These are phyloP conservation scores for Suhomyces choctaworum DNA, from an alignment of 1,139 yeast genomes.

Conservation along the genomic window DNA sequence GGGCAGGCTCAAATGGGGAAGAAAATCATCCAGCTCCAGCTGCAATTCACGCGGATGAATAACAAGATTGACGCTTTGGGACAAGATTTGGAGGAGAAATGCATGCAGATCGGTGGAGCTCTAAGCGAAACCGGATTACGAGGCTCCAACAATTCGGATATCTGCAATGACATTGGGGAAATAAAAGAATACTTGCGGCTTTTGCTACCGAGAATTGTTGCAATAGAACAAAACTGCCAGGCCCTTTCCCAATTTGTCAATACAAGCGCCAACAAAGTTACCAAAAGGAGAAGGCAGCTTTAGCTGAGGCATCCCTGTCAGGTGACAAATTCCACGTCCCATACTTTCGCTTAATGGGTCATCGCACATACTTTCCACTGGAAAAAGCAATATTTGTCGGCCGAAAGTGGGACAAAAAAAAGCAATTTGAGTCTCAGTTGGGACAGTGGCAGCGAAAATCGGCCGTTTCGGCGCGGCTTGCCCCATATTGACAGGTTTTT, in stretches of 20 bases:
- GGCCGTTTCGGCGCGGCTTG: slow-evolving; percentile 9
- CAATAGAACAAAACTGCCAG: slow-evolving; percentile 17
- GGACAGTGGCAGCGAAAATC: slow-evolving; percentile 7
- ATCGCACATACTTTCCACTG: not conserved
- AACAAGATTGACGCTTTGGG: not conserved
- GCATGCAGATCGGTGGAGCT: not conserved
- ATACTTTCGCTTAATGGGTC: not conserved
- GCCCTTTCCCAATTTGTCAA: slow-evolving; percentile 1
- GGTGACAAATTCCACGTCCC: not conserved
- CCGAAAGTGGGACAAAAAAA: slow-evolving; percentile 3
- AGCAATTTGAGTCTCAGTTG: slow-evolving; percentile 1
- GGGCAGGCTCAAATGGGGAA: not conserved
- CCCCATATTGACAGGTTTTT: slow-evolving; percentile 1
- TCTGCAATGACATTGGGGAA: slow-evolving; percentile 10
- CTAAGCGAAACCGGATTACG: not conserved
- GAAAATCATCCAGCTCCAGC: not conserved
- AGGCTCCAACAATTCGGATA: not conserved
- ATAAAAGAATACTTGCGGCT: slow-evolving; percentile 24
- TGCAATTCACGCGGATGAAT: not conserved
- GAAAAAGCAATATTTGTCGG: slow-evolving; percentile 2
- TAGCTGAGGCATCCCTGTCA: not conserved
- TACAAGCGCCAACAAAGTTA: slow-evolving; percentile 1
- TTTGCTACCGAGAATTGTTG: slow-evolving; percentile 23
- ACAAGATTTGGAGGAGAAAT: slow-evolving; percentile 1
- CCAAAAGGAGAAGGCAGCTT: slow-evolving; percentile 1